Conservation (phyloP, 352 stramenopile species). For the Phytophthora kernoviae region DNA sequence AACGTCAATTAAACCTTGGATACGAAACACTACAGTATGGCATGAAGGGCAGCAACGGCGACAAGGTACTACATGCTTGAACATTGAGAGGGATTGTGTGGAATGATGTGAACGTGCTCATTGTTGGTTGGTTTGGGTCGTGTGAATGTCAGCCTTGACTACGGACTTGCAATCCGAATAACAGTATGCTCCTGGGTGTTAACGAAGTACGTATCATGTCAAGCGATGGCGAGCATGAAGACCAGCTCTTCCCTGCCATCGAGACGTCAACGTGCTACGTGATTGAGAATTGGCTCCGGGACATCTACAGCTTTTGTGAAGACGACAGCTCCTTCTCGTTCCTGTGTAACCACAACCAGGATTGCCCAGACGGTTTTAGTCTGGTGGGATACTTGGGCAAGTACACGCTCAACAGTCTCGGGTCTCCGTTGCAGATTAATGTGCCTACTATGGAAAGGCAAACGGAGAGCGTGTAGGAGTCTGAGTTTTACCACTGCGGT, state of each 20-base stretch:
- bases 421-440: constrained; percentile 68
- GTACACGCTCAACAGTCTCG: constrained; percentile 66
- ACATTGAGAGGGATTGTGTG: too few species aligned
- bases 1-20: too few species aligned
- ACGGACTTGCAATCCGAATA: constrained; percentile 68
- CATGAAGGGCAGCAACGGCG: too few species aligned
- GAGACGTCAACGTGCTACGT: constrained; percentile 68
- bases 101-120: too few species aligned
- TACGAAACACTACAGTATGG: too few species aligned
- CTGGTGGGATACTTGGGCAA: constrained; percentile 65
- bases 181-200: constrained; percentile 63
- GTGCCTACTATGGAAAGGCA: constrained; percentile 51
- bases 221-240: constrained; percentile 42
- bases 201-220: constrained; percentile 57
- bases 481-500: constrained; percentile 53
- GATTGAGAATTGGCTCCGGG: constrained; percentile 59
- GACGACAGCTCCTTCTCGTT: constrained; percentile 61
- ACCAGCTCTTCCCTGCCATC: constrained; percentile 50
- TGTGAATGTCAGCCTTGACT: too few species aligned
- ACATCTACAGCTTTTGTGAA: constrained; percentile 69
- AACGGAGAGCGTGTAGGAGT: constrained; percentile 27
- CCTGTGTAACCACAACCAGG: constrained; percentile 57
- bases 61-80: too few species aligned
- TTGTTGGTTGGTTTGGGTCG: too few species aligned
- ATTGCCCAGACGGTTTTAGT: constrained; percentile 58